Conservation (phyloP, 805 yeast species). For the Teunomyces tritomae region DNA sequence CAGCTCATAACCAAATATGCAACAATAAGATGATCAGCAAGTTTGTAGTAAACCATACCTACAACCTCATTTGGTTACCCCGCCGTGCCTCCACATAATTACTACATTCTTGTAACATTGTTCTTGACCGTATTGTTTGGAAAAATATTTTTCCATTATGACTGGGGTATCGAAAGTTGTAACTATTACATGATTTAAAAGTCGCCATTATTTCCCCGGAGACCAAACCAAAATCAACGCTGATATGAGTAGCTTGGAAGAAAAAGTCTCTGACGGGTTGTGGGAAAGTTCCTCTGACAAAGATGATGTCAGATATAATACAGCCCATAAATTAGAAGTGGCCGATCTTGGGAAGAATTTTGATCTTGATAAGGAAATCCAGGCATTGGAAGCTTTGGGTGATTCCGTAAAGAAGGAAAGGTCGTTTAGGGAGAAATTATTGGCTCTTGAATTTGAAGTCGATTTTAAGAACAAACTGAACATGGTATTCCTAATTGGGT, state of each 20-base stretch:
- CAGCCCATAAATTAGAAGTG: neutral
- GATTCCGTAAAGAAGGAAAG: constrained; percentile 25
- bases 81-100: neutral
- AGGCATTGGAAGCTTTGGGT: constrained; percentile 31
- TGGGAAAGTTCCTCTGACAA: neutral
- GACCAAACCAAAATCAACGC: neutral
- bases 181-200: neutral
- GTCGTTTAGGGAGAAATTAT: constrained; percentile 37
- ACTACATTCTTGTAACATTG: neutral
- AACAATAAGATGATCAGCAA: too few species aligned
- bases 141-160: neutral
- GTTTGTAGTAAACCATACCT: neutral
- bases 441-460: constrained; percentile 34
- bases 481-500: constrained; percentile 32
- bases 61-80: neutral
- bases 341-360: constrained; percentile 11
- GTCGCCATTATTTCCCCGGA: neutral
- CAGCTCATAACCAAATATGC: too few species aligned
- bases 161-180: neutral
- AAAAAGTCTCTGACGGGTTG: neutral
- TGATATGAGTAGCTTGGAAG: constrained; percentile 1
- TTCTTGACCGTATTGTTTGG: neutral
- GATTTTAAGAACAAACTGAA: constrained; percentile 34
- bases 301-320: neutral
- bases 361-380: constrained; percentile 35